These are phyloP conservation scores for Cladosporium velox DNA, from an alignment of 2,329 filamentous ascomycete species.

Conservation along the genomic window DNA sequence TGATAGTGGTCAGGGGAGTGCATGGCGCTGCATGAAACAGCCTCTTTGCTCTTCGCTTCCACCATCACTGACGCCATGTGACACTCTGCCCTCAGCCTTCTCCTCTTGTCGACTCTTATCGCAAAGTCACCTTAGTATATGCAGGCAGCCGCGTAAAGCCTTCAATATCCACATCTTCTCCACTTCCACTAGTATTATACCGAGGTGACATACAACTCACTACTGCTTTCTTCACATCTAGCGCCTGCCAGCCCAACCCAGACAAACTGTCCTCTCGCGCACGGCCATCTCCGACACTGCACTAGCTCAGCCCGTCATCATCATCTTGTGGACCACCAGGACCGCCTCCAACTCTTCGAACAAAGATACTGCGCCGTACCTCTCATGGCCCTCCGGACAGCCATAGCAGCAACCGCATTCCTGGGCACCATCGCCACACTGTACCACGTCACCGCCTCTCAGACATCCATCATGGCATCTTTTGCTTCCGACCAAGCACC, in stretches of 20 bases:
- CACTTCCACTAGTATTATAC: not conserved
- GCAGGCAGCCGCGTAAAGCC: not conserved
- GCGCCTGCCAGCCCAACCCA: not conserved
- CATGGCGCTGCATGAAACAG: slow-evolving; percentile 11
- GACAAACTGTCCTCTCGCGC: not conserved
- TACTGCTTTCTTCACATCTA: not conserved
- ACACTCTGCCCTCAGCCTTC: not conserved
- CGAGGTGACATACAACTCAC: not conserved
- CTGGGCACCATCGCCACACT: slow-evolving; percentile 15
- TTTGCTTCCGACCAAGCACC: not conserved
- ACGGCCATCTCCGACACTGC: slow-evolving; percentile 5
- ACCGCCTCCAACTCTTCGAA: not conserved
- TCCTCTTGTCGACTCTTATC: not conserved
- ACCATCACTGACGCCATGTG: slow-evolving; percentile 2
- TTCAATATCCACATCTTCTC: not conserved
- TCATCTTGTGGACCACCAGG: not conserved
- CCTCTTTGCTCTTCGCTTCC: slow-evolving; percentile 1
- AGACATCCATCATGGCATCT: slow-evolving; percentile 13
- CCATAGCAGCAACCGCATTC: slow-evolving; percentile 15
- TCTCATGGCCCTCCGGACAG: slow-evolving; percentile 17
- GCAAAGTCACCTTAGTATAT: not conserved
- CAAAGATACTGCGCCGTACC: not conserved
- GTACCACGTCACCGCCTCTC: slow-evolving; percentile 13
- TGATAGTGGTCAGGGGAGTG: not conserved
- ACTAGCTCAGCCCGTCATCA: slow-evolving; percentile 5